These are phyloP conservation scores for Suhomyces anneliseae DNA, from an alignment of 1,139 yeast genomes.

Conservation along the genomic window DNA sequence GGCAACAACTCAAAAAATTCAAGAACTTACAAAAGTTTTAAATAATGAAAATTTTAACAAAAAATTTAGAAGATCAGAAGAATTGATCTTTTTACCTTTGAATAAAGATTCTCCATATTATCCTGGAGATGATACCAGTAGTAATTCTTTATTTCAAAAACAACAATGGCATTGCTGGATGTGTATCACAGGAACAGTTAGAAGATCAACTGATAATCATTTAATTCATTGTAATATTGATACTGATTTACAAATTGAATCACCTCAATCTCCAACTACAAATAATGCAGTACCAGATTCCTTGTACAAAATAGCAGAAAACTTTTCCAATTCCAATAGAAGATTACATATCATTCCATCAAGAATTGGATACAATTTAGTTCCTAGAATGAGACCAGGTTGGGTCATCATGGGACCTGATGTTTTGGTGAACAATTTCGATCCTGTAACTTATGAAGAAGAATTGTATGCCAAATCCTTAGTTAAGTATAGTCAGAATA, in stretches of 20 bases:
- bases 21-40: constrained; percentile 57
- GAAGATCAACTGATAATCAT: constrained; percentile 80
- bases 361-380: constrained; percentile 57
- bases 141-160: constrained; percentile 31
- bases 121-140: constrained; percentile 39
- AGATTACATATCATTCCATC: constrained; percentile 84
- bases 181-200: constrained; percentile 93
- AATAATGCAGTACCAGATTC: constrained; percentile 63
- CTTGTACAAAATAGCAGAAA: constrained; percentile 83
- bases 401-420: constrained; percentile 94
- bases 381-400: constrained; percentile 75
- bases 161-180: constrained; percentile 96
- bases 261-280: constrained; percentile 16
- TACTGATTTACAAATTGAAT: constrained; percentile 74
- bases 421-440: constrained; percentile 68
- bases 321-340: constrained; percentile 78
- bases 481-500: constrained; percentile 27
- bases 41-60: constrained; percentile 54
- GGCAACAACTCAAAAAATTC: constrained; percentile 75
- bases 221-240: constrained; percentile 90
- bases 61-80: constrained; percentile 87
- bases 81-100: constrained; percentile 67
- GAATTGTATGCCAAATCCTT: constrained; percentile 36
- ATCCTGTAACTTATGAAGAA: constrained; percentile 32
- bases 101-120: constrained; percentile 60